A percentile compares a stretch with the other conserved stretches of the same genome.
Evolutionary conservation across 352 stramenopile species (phyloP).

Genomic region (Globisporangium nodosum): DNA sequence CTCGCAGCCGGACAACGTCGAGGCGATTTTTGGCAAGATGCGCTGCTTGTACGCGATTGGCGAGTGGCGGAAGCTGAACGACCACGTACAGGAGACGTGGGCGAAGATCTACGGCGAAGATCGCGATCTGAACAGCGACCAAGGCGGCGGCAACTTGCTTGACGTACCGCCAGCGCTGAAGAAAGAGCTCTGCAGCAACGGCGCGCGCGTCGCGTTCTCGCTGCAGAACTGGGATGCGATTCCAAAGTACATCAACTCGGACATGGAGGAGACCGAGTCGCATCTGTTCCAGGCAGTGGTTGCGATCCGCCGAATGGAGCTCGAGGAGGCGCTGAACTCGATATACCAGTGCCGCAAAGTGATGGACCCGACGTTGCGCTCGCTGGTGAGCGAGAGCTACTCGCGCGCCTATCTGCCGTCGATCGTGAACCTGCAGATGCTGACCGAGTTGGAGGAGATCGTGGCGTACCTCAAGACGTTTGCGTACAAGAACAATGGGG

Average conservation of each 20-base stretch:
- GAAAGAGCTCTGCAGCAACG: conserved; percentile 82
- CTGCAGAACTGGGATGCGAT: conserved; percentile 85
- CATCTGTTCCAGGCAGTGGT: conserved; percentile 90
- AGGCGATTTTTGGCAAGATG: conserved; percentile 97
- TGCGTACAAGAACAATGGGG: conserved; percentile 72
- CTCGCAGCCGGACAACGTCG: conserved; percentile 83
- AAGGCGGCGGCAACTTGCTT: conserved; percentile 47
- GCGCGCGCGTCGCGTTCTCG: conserved; percentile 72
- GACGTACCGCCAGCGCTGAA: conserved; percentile 80
- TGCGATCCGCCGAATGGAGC: conserved; percentile 92
- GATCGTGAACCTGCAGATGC: conserved; percentile 97
- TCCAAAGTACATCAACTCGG: conserved; percentile 81
- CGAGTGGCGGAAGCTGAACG: conserved; percentile 95
- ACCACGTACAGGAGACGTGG: conserved; percentile 88
- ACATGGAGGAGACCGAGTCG: conserved; percentile 82
- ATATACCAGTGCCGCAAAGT: conserved; percentile 93
- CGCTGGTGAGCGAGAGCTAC: conserved; percentile 97
- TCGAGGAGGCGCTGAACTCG: conserved; percentile 87
- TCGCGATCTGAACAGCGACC: conserved; percentile 21
- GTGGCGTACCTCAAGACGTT: conserved; percentile 80
- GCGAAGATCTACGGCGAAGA: conserved; percentile 80
- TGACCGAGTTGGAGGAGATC: conserved; percentile 95
- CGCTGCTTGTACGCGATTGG: conserved; percentile 97
- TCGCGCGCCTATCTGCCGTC: conserved; percentile 93
- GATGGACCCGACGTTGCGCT: conserved; percentile 96